These are phyloP conservation scores for Eucalyptus regnans DNA, from an alignment of 345 rosid genomes.

Conservation along the genomic window DNA sequence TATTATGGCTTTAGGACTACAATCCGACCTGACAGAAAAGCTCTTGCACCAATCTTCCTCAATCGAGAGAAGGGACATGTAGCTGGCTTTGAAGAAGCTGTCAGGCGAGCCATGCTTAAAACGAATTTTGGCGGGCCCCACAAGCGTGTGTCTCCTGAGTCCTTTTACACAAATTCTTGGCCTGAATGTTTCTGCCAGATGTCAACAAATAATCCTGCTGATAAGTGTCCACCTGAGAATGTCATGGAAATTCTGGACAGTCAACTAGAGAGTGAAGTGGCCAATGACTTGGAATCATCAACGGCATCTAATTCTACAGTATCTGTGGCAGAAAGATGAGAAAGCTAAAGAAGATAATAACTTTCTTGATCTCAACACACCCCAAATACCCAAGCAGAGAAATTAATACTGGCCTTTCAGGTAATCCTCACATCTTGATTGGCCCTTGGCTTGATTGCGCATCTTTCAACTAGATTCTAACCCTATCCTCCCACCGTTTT, in stretches of 20 bases:
- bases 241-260: conserved; percentile 56
- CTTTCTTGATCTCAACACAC: background rate
- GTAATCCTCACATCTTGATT: background rate
- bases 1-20: conserved; percentile 97
- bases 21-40: conserved; percentile 89
- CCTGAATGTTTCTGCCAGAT: conserved; percentile 94
- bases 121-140: conserved; percentile 97
- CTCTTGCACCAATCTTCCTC: conserved; percentile 71
- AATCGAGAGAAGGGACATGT: conserved; percentile 58
- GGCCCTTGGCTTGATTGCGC: background rate
- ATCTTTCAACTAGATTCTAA: background rate
- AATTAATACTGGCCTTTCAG: background rate
- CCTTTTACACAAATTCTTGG: conserved; percentile 98
- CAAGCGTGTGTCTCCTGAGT: conserved; percentile 75
- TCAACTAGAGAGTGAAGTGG: conserved; percentile 33
- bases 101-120: conserved; percentile 67
- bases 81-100: conserved; percentile 69
- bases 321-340: conserved; percentile 28
- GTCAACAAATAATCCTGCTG: conserved; percentile 46
- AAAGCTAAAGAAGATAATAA: background rate
- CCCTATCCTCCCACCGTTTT: background rate
- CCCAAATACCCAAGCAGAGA: background rate
- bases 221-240: conserved; percentile 88
- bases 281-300: conserved; percentile 19
- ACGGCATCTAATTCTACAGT: conserved; percentile 26